Evolutionary conservation across 768 basidiomycete genomes (phyloP).

Genomic region (Naematelia aurantialba): DNA sequence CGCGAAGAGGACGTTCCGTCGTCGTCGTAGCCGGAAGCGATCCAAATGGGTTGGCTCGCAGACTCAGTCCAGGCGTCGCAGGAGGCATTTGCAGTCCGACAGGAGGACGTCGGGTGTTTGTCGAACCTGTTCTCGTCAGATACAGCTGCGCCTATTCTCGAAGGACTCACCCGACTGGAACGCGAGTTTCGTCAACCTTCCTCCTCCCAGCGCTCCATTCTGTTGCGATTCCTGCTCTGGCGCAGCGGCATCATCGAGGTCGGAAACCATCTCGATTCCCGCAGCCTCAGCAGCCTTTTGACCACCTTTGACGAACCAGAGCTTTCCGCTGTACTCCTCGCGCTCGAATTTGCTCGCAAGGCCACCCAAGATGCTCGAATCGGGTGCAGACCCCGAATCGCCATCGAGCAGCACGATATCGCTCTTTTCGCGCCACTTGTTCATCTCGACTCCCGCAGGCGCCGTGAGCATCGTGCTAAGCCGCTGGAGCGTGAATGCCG

Average conservation of each 20-base stretch:
- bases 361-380: constrained; percentile 53
- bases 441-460: constrained; percentile 44
- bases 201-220: constrained; percentile 5
- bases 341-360: constrained; percentile 52
- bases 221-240: background rate
- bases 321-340: constrained; percentile 58
- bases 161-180: constrained; percentile 36
- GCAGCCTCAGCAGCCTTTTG: constrained; percentile 54
- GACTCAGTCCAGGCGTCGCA: background rate
- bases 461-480: constrained; percentile 75
- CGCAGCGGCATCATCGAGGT: background rate
- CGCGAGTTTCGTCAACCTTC: constrained; percentile 48
- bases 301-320: constrained; percentile 79
- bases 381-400: constrained; percentile 62
- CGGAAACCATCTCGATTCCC: constrained; percentile 48
- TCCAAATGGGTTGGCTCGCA: constrained; percentile 12
- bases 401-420: constrained; percentile 81
- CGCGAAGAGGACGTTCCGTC: constrained; percentile 1
- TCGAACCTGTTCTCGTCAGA: background rate
- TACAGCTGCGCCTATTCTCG: background rate
- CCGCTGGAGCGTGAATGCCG: constrained; percentile 73
- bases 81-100: background rate
- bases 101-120: background rate
- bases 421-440: constrained; percentile 22
- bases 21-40: background rate